Evolutionary conservation across 805 yeast species (phyloP).

Genomic region (Barnettozyma populi): DNA sequence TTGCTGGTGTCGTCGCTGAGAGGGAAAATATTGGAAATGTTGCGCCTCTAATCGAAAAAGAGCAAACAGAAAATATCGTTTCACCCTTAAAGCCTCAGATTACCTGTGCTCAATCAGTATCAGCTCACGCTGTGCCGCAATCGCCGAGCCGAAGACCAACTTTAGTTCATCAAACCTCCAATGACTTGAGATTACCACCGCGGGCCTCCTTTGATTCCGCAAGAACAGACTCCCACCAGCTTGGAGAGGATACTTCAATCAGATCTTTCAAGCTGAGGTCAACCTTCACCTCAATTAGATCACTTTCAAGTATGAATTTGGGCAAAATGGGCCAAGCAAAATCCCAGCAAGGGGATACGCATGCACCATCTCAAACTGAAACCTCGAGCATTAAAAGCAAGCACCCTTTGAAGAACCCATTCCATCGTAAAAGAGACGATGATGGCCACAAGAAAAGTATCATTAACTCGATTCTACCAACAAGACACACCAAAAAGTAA

Average conservation of each 20-base stretch:
- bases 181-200: neutral
- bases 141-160: neutral
- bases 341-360: neutral
- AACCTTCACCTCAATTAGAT: conserved; percentile 8
- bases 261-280: conserved; percentile 7
- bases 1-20: neutral
- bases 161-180: neutral
- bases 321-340: neutral
- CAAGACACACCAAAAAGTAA: neutral
- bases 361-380: neutral
- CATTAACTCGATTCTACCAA: neutral
- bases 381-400: neutral
- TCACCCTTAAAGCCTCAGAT: neutral
- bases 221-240: neutral
- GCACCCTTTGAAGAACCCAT: neutral
- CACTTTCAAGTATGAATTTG: conserved; percentile 5
- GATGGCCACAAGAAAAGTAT: neutral
- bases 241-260: neutral
- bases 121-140: neutral
- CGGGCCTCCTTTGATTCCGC: neutral
- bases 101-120: neutral
- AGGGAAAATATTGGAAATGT: neutral
- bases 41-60: neutral
- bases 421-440: conserved; percentile 1
- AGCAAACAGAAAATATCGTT: neutral